phyloP scores from a whole-genome alignment of 2,329 filamentous ascomycete species.

The Grosmannia penicillata region DNA sequence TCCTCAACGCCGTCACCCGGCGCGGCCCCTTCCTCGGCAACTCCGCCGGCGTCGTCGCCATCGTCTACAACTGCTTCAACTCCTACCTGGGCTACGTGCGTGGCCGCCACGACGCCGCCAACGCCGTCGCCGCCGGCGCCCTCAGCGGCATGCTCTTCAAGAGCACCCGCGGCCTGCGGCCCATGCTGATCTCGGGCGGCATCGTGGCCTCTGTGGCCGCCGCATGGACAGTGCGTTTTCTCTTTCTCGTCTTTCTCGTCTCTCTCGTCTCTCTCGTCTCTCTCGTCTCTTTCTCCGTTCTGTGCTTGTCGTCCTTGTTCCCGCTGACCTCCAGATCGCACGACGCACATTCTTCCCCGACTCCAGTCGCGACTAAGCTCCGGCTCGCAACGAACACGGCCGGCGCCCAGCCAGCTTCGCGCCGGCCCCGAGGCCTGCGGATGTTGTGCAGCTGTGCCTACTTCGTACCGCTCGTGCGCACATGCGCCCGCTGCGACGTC shows the following conservation, averaged over 20 bases:
- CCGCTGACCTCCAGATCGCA: constrained; percentile 9
- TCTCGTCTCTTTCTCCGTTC: not conserved
- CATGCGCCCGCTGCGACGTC: too few relatives aligned
- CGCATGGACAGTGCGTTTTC: constrained; percentile 68
- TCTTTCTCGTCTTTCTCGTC: not conserved
- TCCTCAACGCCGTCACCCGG: constrained; percentile 86
- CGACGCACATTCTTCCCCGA: constrained; percentile 14
- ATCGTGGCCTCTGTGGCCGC: constrained; percentile 79
- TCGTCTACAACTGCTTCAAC: constrained; percentile 91
- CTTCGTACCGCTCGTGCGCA: too few relatives aligned
- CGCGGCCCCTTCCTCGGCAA: constrained; percentile 92
- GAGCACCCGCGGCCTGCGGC: constrained; percentile 76
- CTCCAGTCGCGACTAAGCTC: constrained; percentile 1
- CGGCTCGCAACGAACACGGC: too few relatives aligned
- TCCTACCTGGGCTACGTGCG: constrained; percentile 65
- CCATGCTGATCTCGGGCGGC: constrained; percentile 88
- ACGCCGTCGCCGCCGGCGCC: constrained; percentile 73
- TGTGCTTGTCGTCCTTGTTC: too few relatives aligned
- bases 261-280: too few relatives aligned
- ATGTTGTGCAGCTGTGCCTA: too few relatives aligned
- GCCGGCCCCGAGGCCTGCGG: too few relatives aligned
- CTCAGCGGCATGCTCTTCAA: constrained; percentile 93
- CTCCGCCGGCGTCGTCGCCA: constrained; percentile 86
- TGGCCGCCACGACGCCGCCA: constrained; percentile 78
- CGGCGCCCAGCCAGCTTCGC: too few relatives aligned